A percentile compares a stretch with the other conserved stretches of the same genome.
Conservation (phyloP, 2,329 filamentous ascomycete genomes). For the Apiospora hydei region DNA sequence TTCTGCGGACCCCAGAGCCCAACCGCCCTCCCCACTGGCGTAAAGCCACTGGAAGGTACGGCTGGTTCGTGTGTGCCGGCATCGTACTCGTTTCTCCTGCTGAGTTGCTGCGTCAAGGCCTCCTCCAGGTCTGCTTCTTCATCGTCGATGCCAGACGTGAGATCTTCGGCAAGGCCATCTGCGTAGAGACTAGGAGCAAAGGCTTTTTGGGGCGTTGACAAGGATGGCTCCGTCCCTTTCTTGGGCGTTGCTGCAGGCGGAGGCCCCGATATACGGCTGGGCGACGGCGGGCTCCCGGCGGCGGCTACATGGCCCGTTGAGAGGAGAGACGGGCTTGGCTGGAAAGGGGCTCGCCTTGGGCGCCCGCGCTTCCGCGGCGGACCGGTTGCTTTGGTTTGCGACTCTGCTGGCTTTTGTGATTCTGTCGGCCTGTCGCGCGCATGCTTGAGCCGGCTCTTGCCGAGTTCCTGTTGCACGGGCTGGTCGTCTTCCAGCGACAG, state of each 20-base stretch:
- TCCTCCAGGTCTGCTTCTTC: conserved; percentile 38
- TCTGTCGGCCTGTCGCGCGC: conserved; percentile 24
- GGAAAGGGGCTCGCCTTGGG: conserved; percentile 25
- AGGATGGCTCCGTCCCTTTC: conserved; percentile 40
- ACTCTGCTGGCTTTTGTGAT: conserved; percentile 3
- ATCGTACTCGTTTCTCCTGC: conserved; percentile 27
- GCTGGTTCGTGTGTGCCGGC: conserved; percentile 34
- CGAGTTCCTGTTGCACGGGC: conserved; percentile 40
- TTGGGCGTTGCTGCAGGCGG: not conserved
- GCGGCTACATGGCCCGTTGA: not conserved
- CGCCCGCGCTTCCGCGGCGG: conserved; percentile 36
- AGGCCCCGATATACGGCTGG: not conserved
- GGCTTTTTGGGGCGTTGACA: conserved; percentile 50
- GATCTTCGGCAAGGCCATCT: not conserved
- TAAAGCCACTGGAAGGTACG: conserved; percentile 24
- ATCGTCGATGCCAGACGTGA: conserved; percentile 26
- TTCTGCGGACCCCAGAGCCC: not conserved
- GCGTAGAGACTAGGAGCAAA: conserved; percentile 22
- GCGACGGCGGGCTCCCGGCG: not conserved
- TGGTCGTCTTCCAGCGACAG: conserved; percentile 52
- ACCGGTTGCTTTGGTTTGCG: conserved; percentile 18
- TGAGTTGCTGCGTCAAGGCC: conserved; percentile 40
- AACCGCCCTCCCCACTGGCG: conserved; percentile 24
- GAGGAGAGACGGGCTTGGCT: not conserved
- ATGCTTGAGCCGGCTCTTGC: conserved; percentile 32